Conservation (phyloP, 495 filamentous ascomycete species). For the Penicillium flavigenum region DNA sequence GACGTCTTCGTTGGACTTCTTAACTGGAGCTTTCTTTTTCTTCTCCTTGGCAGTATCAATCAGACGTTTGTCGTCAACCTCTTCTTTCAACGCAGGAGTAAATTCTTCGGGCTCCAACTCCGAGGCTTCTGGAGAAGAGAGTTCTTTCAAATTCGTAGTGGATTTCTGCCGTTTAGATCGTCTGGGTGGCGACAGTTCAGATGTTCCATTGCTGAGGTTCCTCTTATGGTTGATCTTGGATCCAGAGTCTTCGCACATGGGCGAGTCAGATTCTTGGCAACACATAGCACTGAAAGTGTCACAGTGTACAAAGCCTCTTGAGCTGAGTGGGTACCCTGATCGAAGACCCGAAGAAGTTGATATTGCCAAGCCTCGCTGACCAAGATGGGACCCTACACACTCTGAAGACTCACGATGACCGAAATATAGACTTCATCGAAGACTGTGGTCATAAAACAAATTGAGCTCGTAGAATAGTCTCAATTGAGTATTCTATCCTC, state of each 20-base stretch:
- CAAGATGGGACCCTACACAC: background rate
- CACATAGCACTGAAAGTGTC: conserved; percentile 4
- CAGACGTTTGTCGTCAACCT: background rate
- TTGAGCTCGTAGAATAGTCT: background rate
- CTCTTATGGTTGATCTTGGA: conserved; percentile 27
- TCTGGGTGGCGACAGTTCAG: conserved; percentile 33
- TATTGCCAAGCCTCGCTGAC: conserved; percentile 9
- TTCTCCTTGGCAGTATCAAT: conserved; percentile 10
- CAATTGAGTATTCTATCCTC: background rate
- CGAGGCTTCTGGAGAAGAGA: conserved; percentile 18
- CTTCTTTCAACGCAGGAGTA: background rate
- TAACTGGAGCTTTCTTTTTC: conserved; percentile 12
- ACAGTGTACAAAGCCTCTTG: background rate
- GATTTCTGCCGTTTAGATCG: conserved; percentile 43
- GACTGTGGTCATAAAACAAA: background rate
- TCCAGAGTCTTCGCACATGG: conserved; percentile 4
- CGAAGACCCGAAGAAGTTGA: conserved; percentile 7
- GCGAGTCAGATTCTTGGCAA: conserved; percentile 2
- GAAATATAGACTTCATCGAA: background rate
- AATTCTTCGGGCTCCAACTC: conserved; percentile 13
- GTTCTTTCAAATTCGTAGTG: conserved; percentile 21
- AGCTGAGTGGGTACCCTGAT: background rate
- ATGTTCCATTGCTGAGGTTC: conserved; percentile 30
- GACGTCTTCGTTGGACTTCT: conserved; percentile 18
- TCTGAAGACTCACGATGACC: background rate